Evolutionary conservation across 352 stramenopile genomes (phyloP).

Genomic region (Phytophthora melonis): DNA sequence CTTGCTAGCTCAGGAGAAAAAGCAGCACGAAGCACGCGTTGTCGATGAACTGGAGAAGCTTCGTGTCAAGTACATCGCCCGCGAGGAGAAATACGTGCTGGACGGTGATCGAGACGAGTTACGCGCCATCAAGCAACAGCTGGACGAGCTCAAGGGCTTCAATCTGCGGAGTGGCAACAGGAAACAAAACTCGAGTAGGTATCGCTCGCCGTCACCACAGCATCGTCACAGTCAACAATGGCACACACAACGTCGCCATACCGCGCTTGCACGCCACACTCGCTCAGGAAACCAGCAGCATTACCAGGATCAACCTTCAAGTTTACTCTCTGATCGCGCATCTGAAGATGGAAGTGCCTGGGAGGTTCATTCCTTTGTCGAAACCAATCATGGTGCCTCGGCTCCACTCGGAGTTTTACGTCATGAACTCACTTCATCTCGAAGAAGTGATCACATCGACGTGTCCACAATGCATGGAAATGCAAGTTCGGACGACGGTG

Average conservation of each 20-base stretch:
- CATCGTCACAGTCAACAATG: slow-evolving; percentile 10
- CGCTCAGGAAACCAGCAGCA: slow-evolving; percentile 13
- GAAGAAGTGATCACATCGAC: neutral
- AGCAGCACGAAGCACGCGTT: slow-evolving; percentile 68
- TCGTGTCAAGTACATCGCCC: slow-evolving; percentile 80
- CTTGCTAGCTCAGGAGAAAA: slow-evolving; percentile 69
- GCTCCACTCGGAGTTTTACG: neutral
- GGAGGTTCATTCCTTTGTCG: slow-evolving; percentile 17
- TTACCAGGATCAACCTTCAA: neutral
- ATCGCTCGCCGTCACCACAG: slow-evolving; percentile 21
- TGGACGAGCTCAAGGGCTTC: slow-evolving; percentile 75
- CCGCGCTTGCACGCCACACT: slow-evolving; percentile 6
- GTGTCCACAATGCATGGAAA: neutral
- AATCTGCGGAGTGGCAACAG: slow-evolving; percentile 28
- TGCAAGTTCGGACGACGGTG: neutral
- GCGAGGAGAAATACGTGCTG: slow-evolving; percentile 82
- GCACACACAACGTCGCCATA: slow-evolving; percentile 26
- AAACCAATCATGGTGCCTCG: slow-evolving; percentile 10
- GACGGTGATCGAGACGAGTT: slow-evolving; percentile 85
- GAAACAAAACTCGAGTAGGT: slow-evolving; percentile 6
- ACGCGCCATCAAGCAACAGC: slow-evolving; percentile 82
- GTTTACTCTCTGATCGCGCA: slow-evolving; percentile 19
- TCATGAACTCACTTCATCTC: slow-evolving; percentile 7
- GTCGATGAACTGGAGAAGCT: slow-evolving; percentile 84
- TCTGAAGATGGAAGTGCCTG: slow-evolving; percentile 20